Evolutionary conservation across 2,329 filamentous ascomycete species (phyloP), one percentile per base, ranked within the genome.

Genomic region (Stromatinia cepivora): DNA sequence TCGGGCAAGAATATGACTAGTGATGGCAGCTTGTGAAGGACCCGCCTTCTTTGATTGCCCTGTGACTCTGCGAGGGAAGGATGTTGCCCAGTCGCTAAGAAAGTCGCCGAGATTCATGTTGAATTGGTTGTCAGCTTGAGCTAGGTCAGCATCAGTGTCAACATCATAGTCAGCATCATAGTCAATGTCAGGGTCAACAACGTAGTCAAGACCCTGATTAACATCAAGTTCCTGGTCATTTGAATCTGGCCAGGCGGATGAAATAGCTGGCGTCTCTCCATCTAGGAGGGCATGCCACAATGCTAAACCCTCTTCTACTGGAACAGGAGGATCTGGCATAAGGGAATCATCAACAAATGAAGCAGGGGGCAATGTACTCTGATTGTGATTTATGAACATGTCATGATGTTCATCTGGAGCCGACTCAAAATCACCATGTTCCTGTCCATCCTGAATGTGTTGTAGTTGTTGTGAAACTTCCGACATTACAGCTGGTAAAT

Each of bases 21-120:
- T 46, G 31, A 78, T 54, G 13, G 71, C 68, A 25, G 61, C 25
- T 11, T 75, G 56, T 17, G 67, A 48, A 17, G 76, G 76, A n/a
- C 71, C 74, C 31, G 45, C 45, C 7, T 1, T 65, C 66, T 54
- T 69, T 71, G 56, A 57, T 70, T 34, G 36, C 54, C 59, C 39
- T 36, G 65, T 46, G n/a, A 42, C 10, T 69, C 36, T 15, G 69
- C 62, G 54, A 64, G 42, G 67, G 63, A 31, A 65, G 39, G 61
- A 39, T 28, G n/a, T 39, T 20, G n/a, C 73, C 86, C 86, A 88
- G 48, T 79, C 75, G 50, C 81, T 79, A 45, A 88, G 79, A 72
- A 88, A 87, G 50, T 85, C 81, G 42, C 80, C 72, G 39, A 87
- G 78, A 57, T 81, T 81, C 48, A 82, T 79, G 73, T 88, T 88